Evolutionary conservation across 2,329 filamentous ascomycete genomes (phyloP), one percentile per base, ranked within the genome.

Genomic region (Trichoderma brevicompactum): DNA sequence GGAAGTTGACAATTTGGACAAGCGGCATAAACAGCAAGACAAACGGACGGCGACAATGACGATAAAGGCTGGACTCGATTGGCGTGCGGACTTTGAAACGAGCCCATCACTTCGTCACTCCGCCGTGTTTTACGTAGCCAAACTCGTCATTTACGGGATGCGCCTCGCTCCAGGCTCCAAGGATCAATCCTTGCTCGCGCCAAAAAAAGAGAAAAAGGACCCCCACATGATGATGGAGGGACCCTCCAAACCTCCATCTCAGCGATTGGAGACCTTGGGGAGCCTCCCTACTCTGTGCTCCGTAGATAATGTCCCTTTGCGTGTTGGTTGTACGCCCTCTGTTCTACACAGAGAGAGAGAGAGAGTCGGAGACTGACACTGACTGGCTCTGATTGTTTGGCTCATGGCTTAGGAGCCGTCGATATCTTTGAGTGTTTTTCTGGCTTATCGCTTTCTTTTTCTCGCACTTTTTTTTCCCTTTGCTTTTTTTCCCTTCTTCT

Each of bases 211-310:
- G 40, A 40, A 13, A 40, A 34, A 28, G n/a, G 38, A 34, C 56
- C 64, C 64, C 64, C 64, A 65, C 64, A 65, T 62, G 64, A 64
- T 64, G 43, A 65, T 65, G 64, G 56, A 65, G 61, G 64, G 55
- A 65, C 55, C 64, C 55, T 65, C 64, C 64, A 54, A 65, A 53
- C 59, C 44, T 46, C 58, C 64, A 61, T 53, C 58, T 36, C 59
- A 53, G 40, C 53, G 59, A 63, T 63, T 63, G 59, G 59, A 54
- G 28, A 32, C 59, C 34, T 43, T 17, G 32, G 28, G 40, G 48
- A 54, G 36, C 48, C 52, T 64, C 52, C 61, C 40, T 36, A 34
- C 40, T 40, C 32, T 38, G 36, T 38, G 10, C 36, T 10, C 36
- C 60, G 19, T 52, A 36, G 53, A 34, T 40, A 43, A 48, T 28